Evolutionary conservation across 2,329 filamentous ascomycete species (phyloP).

Genomic region (Paecilomyces dactylethromorphus): DNA sequence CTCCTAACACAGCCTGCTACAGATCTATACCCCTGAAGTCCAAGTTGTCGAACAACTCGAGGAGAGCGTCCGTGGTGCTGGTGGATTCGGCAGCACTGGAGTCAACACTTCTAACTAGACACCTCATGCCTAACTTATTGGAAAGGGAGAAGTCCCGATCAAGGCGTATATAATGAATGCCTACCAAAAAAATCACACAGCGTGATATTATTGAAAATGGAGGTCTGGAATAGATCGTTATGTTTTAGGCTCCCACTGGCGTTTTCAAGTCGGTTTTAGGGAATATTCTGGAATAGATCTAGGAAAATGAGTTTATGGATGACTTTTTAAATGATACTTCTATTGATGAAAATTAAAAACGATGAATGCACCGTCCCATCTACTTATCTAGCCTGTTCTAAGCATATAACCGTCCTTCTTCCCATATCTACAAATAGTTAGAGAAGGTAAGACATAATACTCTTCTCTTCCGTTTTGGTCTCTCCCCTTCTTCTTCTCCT

Average conservation of each 20-base stretch:
- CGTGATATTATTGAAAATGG: background rate
- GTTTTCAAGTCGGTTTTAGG: background rate
- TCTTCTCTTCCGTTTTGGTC: background rate
- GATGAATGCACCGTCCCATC: background rate
- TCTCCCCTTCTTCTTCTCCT: background rate
- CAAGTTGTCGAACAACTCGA: conserved; percentile 82
- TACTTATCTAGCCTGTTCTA: background rate
- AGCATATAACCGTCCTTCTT: background rate
- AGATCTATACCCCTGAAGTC: conserved; percentile 88
- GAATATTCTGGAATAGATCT: background rate
- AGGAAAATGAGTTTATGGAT: background rate
- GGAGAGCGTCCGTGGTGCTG: conserved; percentile 82
- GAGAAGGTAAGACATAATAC: too few species aligned
- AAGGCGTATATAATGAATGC: background rate
- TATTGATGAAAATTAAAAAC: background rate
- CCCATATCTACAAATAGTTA: background rate
- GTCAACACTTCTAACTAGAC: background rate
- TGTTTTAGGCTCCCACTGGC: background rate
- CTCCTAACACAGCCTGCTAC: background rate
- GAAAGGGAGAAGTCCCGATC: background rate
- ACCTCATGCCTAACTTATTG: background rate
- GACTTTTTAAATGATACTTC: background rate
- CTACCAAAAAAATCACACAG: background rate
- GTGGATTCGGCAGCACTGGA: conserved; percentile 88
- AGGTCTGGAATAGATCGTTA: background rate